Base-by-base conservation (phyloP, 2,329 filamentous ascomycete genomes). In the Fusarium sp. region DNA sequence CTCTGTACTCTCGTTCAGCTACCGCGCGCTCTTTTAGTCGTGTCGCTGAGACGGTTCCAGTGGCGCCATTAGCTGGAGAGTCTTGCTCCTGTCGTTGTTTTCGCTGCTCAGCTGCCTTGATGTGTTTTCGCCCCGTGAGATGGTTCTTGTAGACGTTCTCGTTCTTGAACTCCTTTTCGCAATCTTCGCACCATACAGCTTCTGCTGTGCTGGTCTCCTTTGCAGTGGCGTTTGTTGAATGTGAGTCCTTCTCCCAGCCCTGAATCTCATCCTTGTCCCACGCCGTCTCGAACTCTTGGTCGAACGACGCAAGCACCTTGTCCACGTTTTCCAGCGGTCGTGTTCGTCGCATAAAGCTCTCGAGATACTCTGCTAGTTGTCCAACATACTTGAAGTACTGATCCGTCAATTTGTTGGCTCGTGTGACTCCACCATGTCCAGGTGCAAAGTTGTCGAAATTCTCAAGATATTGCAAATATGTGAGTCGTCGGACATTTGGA, bases 161-260 rank as follows among this genome's bases (percentile, higher is more conserved):
- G 78, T 98, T 98, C 78, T 93, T 95, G 84, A 98, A 99, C 67
- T 95, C 94, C 83, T 95, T 98, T 79, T 96, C 92, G 80, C 96
- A 99, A 71, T 95, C 95, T 11, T 92, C 87, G 78, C 96, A 99
- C 93, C 93, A 98, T 22, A 95, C 88, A 1, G 92, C 93, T 58
- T 94, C 91, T 2, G 78, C 86, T 78, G 79, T 78, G 61, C 81
- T 84, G 14, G 77, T 61, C 33, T 77, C 72, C 28, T 77, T 75
- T 14, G 76, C 57, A 5, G 80, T 35, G n/a, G 63, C 76, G 30
- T 74, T 82, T 53, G 83, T 81, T 26, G 83, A 72, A 13, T 77
- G 71, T 7, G 78, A 84, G 50, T 93, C 91, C 45, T 86, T 83
- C 68, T 89, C 87, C 95, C 95, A 98, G 7, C 93, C 95, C 1